A percentile compares a stretch with the other conserved stretches of the same genome.
These are phyloP conservation scores for Linanthus parryae DNA, from an alignment of 148 eudicot species.

Conservation along the genomic window DNA sequence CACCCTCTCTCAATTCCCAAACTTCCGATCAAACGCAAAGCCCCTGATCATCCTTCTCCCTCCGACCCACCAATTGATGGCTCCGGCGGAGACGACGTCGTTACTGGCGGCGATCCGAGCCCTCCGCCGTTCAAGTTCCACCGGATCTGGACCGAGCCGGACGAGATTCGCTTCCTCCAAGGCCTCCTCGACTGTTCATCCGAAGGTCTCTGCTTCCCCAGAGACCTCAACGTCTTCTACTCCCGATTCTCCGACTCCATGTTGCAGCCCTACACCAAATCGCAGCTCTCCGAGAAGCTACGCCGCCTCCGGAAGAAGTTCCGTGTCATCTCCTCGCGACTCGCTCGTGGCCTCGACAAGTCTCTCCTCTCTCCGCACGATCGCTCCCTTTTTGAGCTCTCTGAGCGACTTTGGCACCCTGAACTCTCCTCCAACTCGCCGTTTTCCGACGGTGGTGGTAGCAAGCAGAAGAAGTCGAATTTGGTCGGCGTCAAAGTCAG, in stretches of 20 bases:
- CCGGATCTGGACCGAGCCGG: conserved; percentile 44
- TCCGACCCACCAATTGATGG: not conserved
- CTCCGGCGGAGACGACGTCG: not conserved
- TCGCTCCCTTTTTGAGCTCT: conserved; percentile 23
- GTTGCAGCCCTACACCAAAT: conserved; percentile 37
- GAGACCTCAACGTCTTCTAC: conserved; percentile 29
- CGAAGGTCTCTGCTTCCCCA: conserved; percentile 22
- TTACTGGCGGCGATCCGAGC: not conserved
- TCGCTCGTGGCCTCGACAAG: conserved; percentile 25
- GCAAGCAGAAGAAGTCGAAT: conserved; percentile 13
- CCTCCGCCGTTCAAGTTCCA: no score
- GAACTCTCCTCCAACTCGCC: conserved; percentile 22
- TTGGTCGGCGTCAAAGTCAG: conserved; percentile 28
- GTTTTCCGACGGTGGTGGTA: conserved; percentile 1
- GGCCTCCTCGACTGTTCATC: conserved; percentile 24
- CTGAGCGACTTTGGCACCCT: conserved; percentile 33
- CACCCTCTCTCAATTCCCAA: no score
- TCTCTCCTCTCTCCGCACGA: conserved; percentile 30
- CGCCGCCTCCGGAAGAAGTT: conserved; percentile 40
- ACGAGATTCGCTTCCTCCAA: conserved; percentile 43
- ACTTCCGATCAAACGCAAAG: conserved; percentile 49
- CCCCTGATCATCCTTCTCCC: no score
- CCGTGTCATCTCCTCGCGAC: conserved; percentile 24
- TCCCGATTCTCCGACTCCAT: conserved; percentile 21
- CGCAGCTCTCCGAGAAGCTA: conserved; percentile 50